phyloP scores from a whole-genome alignment of 805 yeast species.

The Saccharomycopsis sp. region DNA sequence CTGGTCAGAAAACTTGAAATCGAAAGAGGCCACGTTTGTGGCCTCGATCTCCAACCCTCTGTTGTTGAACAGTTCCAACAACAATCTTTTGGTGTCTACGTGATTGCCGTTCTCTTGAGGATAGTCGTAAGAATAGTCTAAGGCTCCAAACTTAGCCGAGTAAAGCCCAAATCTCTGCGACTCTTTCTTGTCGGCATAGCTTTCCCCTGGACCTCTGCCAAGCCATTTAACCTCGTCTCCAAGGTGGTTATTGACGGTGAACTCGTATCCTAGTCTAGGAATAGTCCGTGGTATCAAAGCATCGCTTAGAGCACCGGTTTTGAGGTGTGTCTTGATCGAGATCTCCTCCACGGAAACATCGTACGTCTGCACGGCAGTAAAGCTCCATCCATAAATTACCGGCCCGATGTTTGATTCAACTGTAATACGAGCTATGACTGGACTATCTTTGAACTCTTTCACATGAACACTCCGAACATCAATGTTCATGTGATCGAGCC shows the following conservation, averaged over 20 bases:
- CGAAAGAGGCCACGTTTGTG: neutral
- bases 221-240: neutral
- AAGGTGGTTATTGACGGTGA: neutral
- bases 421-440: neutral
- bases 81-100: neutral
- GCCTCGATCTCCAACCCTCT: neutral
- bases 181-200: neutral
- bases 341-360: neutral
- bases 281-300: neutral
- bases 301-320: neutral
- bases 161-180: neutral
- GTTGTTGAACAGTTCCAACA: neutral
- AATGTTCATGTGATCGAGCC: neutral
- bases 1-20: neutral
- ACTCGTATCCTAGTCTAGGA: neutral
- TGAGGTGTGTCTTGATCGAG: neutral
- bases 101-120: neutral
- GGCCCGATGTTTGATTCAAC: neutral
- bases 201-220: neutral
- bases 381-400: neutral
- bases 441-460: neutral
- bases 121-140: neutral
- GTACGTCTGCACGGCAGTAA: neutral
- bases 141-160: neutral
- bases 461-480: neutral